Percentiles rank a stretch among this genome's conserved stretches.
phyloP scores from a whole-genome alignment of 2,329 filamentous ascomycete species.

The Coniella vitis region DNA sequence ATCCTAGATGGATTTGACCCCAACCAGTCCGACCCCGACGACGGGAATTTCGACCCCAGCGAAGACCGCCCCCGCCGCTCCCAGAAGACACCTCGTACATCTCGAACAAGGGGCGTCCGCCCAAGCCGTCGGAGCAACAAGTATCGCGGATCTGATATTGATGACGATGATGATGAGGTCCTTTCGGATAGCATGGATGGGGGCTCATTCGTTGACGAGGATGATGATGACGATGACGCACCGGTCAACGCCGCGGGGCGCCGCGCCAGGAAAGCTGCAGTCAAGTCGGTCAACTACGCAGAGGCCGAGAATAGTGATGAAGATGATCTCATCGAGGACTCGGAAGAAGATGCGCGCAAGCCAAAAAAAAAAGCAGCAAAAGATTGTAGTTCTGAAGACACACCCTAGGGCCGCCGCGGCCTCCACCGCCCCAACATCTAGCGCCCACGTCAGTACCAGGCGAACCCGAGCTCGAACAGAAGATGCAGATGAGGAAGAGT shows the following conservation, averaged over 20 bases:
- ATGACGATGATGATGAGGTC: constrained; percentile 53
- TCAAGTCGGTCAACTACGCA: constrained; percentile 38
- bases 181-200: constrained; percentile 47
- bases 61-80: constrained; percentile 36
- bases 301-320: constrained; percentile 35
- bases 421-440: constrained; percentile 5
- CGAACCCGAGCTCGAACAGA: constrained; percentile 49
- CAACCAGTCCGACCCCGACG: constrained; percentile 59
- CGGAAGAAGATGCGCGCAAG: constrained; percentile 19
- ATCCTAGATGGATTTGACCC: constrained; percentile 54
- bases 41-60: constrained; percentile 57
- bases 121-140: constrained; percentile 26
- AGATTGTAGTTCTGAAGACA: constrained; percentile 40
- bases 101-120: constrained; percentile 26
- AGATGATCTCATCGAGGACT: constrained; percentile 26
- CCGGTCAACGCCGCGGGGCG: constrained; percentile 42
- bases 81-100: constrained; percentile 29
- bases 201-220: constrained; percentile 41
- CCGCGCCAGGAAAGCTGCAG: constrained; percentile 40
- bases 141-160: constrained; percentile 57
- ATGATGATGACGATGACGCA: constrained; percentile 32
- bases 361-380: constrained; percentile 23
- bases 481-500: constrained; percentile 45
- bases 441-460: constrained; percentile 27
- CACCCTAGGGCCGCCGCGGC: constrained; percentile 16